phyloP scores from a whole-genome alignment of 495 filamentous ascomycete species.

The Umbilicaria muhlenbergii region DNA sequence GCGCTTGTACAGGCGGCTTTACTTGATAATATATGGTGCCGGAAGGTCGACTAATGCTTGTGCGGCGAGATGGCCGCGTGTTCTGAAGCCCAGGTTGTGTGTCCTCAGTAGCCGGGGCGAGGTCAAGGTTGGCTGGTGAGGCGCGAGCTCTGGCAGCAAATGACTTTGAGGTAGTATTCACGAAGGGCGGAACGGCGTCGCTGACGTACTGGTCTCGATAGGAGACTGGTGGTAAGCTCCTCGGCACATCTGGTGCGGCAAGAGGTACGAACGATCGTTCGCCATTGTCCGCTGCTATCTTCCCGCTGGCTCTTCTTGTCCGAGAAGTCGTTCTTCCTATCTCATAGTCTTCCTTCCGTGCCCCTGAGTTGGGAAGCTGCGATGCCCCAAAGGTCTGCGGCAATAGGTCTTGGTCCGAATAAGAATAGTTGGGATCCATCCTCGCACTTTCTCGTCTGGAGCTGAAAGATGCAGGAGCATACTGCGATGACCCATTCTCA shows the following conservation, averaged over 20 bases:
- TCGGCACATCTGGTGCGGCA: slow-evolving; percentile 42
- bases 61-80: not conserved
- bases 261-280: slow-evolving; percentile 20
- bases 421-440: no score
- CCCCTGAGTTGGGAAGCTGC: no score
- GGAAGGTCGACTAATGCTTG: not conserved
- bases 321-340: slow-evolving; percentile 22
- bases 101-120: no score
- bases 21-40: not conserved
- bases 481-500: no score
- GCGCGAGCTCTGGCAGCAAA: slow-evolving; percentile 13
- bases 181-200: slow-evolving; percentile 13
- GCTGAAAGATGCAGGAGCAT: no score
- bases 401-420: no score
- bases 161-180: slow-evolving; percentile 7
- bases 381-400: no score
- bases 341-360: slow-evolving; percentile 17
- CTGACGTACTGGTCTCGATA: slow-evolving; percentile 35
- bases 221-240: slow-evolving; percentile 35
- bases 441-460: no score
- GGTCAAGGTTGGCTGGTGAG: slow-evolving; percentile 3
- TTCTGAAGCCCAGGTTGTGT: no score
- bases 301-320: slow-evolving; percentile 20
- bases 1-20: no score
- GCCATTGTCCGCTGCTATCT: slow-evolving; percentile 13